Evolutionary conservation across 345 rosid species (phyloP).

Genomic region (Euphorbia pulcherrima): DNA sequence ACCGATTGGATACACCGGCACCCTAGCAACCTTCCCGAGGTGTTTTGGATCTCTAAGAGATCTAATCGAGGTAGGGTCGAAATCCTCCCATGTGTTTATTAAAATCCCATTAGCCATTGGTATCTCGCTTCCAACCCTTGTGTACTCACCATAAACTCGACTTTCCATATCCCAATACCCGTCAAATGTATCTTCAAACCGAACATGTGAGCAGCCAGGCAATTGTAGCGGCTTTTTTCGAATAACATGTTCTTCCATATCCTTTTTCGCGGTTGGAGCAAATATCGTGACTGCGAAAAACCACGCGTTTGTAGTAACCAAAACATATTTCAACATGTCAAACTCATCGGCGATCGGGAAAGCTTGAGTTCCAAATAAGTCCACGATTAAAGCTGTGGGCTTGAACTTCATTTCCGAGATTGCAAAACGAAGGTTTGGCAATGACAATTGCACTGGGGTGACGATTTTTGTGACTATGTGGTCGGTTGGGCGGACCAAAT

Average conservation of each 20-base stretch:
- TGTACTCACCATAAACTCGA: neutral
- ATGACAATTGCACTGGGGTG: neutral
- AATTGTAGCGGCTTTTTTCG: slow-evolving; percentile 6
- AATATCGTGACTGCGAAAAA: slow-evolving; percentile 1
- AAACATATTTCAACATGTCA: slow-evolving; percentile 44
- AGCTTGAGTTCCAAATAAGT: slow-evolving; percentile 25
- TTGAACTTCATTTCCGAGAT: neutral
- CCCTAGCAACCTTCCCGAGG: neutral
- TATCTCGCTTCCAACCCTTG: neutral
- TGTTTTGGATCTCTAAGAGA: neutral
- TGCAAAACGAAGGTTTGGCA: neutral
- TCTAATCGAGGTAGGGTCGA: slow-evolving; percentile 7
- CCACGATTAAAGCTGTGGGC: neutral
- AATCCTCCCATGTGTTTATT: slow-evolving; percentile 19
- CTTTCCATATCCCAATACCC: neutral
- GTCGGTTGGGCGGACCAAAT: neutral
- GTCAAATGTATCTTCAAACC: slow-evolving; percentile 7
- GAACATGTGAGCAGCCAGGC: slow-evolving; percentile 13
- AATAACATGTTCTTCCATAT: slow-evolving; percentile 13
- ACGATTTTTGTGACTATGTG: neutral
- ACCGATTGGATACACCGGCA: slow-evolving; percentile 9
- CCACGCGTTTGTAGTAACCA: slow-evolving; percentile 50
- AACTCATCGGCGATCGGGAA: slow-evolving; percentile 43
- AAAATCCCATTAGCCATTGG: slow-evolving; percentile 9
- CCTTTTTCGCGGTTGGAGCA: neutral